phyloP scores from a whole-genome alignment of 148 eudicot genomes.

The Silene uniflora region DNA sequence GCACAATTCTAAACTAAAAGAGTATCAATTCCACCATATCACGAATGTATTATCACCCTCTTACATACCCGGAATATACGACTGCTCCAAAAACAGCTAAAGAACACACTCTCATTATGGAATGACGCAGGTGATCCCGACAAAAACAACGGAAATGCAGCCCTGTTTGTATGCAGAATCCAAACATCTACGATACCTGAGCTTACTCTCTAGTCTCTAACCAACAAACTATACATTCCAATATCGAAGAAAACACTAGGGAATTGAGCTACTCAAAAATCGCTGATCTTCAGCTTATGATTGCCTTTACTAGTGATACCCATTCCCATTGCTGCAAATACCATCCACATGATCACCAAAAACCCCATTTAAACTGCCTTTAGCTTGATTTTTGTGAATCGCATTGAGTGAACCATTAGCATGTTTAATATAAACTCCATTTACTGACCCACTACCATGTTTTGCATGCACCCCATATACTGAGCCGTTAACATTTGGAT shows the following conservation, averaged over 20 bases:
- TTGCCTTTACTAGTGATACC: background rate
- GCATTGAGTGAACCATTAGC: slow-evolving; percentile 12
- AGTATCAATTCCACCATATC: no score
- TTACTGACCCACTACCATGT: slow-evolving; percentile 33
- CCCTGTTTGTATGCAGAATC: background rate
- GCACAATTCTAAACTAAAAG: no score
- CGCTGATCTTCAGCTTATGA: slow-evolving; percentile 11
- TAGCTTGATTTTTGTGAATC: slow-evolving; percentile 10
- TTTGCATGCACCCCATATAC: background rate
- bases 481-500: slow-evolving; percentile 13
- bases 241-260: slow-evolving; percentile 4
- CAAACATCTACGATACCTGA: slow-evolving; percentile 5
- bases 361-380: slow-evolving; percentile 10
- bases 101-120: background rate
- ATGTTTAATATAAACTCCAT: slow-evolving; percentile 27
- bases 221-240: background rate
- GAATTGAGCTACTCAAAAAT: slow-evolving; percentile 10
- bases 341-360: slow-evolving; percentile 11
- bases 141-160: slow-evolving; percentile 14
- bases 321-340: slow-evolving; percentile 8
- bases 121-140: slow-evolving; percentile 4
- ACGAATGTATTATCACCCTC: no score
- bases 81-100: no score
- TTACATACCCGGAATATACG: no score
- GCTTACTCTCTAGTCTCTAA: background rate